Evolutionary conservation across 2,329 filamentous ascomycete genomes (phyloP).

Genomic region (Exophiala bonariae): DNA sequence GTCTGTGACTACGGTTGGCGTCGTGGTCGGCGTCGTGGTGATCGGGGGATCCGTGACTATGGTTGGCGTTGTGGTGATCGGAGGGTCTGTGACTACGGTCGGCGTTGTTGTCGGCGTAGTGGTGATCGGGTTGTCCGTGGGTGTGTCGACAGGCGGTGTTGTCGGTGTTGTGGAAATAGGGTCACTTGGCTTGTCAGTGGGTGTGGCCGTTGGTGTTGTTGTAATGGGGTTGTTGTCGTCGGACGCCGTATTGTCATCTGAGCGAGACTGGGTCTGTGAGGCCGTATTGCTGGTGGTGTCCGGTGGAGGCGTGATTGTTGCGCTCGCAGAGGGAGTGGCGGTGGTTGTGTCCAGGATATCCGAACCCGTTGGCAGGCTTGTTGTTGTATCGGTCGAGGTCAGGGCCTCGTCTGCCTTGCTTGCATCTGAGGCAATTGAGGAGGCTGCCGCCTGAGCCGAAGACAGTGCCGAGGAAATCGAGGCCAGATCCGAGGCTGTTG

Average conservation of each 20-base stretch:
- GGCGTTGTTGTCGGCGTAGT: too few relatives aligned
- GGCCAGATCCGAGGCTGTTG: conserved; percentile 18
- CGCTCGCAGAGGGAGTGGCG: background rate
- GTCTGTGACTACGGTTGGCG: conserved; percentile 18
- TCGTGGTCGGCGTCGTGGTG: background rate
- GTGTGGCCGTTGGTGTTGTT: too few relatives aligned
- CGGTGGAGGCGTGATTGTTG: conserved; percentile 1
- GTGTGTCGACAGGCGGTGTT: conserved; percentile 8
- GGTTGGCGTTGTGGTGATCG: too few relatives aligned
- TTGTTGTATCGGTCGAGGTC: conserved; percentile 6
- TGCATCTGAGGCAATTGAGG: conserved; percentile 19
- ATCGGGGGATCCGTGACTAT: conserved; percentile 6
- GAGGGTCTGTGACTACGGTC: too few relatives aligned
- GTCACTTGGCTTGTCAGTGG: too few relatives aligned
- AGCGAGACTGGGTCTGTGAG: conserved; percentile 1
- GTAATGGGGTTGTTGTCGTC: conserved; percentile 8
- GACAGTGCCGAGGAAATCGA: conserved; percentile 23
- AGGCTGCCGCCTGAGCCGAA: conserved; percentile 18
- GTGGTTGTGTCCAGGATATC: conserved; percentile 4
- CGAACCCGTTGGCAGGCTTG: conserved; percentile 9
- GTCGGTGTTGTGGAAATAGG: too few relatives aligned
- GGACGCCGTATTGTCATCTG: conserved; percentile 5
- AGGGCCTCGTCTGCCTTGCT: conserved; percentile 17
- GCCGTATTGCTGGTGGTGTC: conserved; percentile 1
- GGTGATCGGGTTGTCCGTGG: too few relatives aligned